These are phyloP conservation scores for Aspergillus piperis DNA, from an alignment of 2,329 filamentous ascomycete species.

Conservation along the genomic window DNA sequence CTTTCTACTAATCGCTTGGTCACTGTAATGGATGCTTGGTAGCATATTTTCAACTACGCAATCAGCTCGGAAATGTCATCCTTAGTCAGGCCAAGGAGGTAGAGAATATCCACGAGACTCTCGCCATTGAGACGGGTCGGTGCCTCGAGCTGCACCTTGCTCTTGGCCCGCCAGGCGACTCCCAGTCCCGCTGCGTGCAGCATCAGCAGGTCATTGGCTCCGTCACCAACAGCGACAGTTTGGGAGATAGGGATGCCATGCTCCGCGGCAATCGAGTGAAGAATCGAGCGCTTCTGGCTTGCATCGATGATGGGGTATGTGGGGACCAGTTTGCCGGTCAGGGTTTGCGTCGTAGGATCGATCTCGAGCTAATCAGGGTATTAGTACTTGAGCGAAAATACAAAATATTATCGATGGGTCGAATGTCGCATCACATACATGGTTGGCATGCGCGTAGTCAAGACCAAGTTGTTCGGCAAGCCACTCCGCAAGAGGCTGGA, in stretches of 20 bases:
- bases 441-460: conserved; percentile 86
- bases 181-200: conserved; percentile 63
- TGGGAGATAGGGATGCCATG: conserved; percentile 57
- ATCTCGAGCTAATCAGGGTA: conserved; percentile 48
- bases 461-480: conserved; percentile 77
- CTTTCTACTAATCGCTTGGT: background rate
- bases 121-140: conserved; percentile 61
- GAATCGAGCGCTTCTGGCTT: conserved; percentile 57
- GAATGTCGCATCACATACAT: conserved; percentile 50
- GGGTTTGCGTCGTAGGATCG: conserved; percentile 46
- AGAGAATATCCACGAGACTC: conserved; percentile 59
- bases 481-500: conserved; percentile 85
- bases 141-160: conserved; percentile 63
- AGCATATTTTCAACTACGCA: conserved; percentile 5
- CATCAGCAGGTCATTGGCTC: conserved; percentile 67
- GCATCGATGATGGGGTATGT: conserved; percentile 60
- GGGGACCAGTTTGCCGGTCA: conserved; percentile 60
- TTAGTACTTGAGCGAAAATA: conserved; percentile 8
- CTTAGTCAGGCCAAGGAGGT: conserved; percentile 57
- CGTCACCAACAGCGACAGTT: conserved; percentile 63
- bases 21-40: background rate
- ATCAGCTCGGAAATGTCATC: conserved; percentile 52
- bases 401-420: background rate
- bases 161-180: conserved; percentile 66
- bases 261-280: conserved; percentile 56